Conservation (phyloP, 75 land plant genomes). For the Adiantum capillusveneris region DNA sequence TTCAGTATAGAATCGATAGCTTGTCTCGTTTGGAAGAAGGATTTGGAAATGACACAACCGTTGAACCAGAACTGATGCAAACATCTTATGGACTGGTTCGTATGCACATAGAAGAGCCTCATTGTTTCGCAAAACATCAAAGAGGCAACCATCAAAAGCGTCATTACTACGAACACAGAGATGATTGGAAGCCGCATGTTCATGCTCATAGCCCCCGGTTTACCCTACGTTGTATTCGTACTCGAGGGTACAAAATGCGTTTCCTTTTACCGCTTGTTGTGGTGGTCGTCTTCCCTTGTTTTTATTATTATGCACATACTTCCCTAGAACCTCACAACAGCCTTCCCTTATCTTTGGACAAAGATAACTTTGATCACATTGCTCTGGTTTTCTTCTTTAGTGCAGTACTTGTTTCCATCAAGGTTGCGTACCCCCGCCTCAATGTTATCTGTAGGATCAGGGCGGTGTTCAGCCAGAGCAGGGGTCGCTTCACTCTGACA, state of each 20-base stretch:
- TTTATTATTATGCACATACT: conserved; percentile 15
- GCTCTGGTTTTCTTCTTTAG: conserved; percentile 14
- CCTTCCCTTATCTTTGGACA: conserved; percentile 2
- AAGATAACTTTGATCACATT: conserved; percentile 23
- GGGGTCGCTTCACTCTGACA: conserved; percentile 35
- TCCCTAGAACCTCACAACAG: neutral
- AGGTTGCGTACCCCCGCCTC: conserved; percentile 10
- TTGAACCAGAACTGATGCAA: neutral
- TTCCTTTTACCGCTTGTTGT: conserved; percentile 26
- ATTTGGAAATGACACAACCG: neutral
- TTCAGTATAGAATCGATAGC: conserved; percentile 55
- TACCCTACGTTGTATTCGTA: neutral
- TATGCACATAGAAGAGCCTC: no score
- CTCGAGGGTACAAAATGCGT: conserved; percentile 13
- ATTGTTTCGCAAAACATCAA: no score
- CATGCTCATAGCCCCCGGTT: no score
- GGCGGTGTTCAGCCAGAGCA: conserved; percentile 14
- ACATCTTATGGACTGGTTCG: neutral
- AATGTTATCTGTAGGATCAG: neutral
- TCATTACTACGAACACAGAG: no score
- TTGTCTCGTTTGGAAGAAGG: conserved; percentile 36
- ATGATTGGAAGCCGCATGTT: no score
- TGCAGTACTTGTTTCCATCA: conserved; percentile 8
- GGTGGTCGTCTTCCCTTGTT: conserved; percentile 20
- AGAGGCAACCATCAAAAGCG: no score